Evolutionary conservation across 1,139 yeast species (phyloP).

Genomic region (Saccharomyces pastorianus): DNA sequence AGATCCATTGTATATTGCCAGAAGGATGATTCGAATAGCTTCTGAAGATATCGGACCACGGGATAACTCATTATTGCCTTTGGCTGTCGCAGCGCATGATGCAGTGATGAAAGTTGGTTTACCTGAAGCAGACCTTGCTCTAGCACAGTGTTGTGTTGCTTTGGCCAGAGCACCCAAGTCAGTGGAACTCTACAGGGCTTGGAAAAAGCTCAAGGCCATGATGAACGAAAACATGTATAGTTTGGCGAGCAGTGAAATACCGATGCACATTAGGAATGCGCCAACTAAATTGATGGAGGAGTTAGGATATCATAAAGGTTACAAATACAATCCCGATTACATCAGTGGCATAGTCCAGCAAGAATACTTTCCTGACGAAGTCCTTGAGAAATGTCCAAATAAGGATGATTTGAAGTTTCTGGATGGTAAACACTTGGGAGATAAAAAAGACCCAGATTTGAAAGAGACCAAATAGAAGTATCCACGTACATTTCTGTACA

Average conservation of each 20-base stretch:
- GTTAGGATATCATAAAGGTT: conserved; percentile 73
- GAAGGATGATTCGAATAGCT: conserved; percentile 88
- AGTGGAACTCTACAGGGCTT: conserved; percentile 74
- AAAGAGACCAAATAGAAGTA: background rate
- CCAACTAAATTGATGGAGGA: conserved; percentile 88
- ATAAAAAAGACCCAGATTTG: conserved; percentile 31
- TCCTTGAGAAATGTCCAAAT: conserved; percentile 29
- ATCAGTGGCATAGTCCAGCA: conserved; percentile 67
- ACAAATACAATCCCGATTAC: conserved; percentile 81
- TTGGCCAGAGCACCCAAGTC: conserved; percentile 81
- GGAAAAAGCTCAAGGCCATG: conserved; percentile 54
- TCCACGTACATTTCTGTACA: background rate
- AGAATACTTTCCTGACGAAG: conserved; percentile 53
- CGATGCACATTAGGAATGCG: conserved; percentile 82
- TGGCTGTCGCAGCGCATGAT: conserved; percentile 77
- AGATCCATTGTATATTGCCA: conserved; percentile 79
- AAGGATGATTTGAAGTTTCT: conserved; percentile 29
- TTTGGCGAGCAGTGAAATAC: conserved; percentile 55
- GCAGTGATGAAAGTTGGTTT: conserved; percentile 89
- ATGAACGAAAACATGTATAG: conserved; percentile 52
- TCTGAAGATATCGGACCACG: conserved; percentile 82
- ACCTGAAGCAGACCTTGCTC: conserved; percentile 87
- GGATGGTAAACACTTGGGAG: conserved; percentile 39
- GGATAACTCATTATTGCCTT: conserved; percentile 78
- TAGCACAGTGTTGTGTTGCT: conserved; percentile 89